Conservation (phyloP, 192 early-diverging fungal species). For the Backusella luteola region DNA sequence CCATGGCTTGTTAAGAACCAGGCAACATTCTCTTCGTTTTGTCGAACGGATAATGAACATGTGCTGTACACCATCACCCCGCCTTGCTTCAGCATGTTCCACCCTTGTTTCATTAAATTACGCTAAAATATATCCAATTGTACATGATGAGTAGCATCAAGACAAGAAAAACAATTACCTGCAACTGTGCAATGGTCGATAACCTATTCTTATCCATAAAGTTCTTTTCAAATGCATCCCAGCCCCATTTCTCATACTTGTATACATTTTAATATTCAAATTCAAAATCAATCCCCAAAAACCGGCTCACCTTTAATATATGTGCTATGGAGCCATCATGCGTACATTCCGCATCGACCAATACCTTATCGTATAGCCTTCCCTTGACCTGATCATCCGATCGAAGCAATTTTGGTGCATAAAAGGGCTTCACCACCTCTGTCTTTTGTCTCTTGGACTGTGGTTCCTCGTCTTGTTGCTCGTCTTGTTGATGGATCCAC, state of each 20-base stretch:
- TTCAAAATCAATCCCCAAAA: too few relatives aligned
- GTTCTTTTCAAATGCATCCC: constrained; percentile 77
- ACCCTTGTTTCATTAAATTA: constrained; percentile 72
- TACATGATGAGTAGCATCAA: too few relatives aligned
- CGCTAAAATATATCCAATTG: constrained; percentile 37
- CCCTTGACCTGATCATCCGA: constrained; percentile 64
- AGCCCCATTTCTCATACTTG: constrained; percentile 75
- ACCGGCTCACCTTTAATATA: constrained; percentile 54
- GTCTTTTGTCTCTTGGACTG: constrained; percentile 6
- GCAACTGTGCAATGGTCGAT: constrained; percentile 59
- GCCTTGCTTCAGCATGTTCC: constrained; percentile 65
- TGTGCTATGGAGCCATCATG: constrained; percentile 90
- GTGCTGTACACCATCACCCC: constrained; percentile 90
- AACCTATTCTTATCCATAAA: constrained; percentile 66
- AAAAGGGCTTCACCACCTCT: constrained; percentile 58
- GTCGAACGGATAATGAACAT: constrained; percentile 69
- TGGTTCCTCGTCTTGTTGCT: constrained; percentile 15
- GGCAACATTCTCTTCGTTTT: constrained; percentile 85
- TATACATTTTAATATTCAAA: too few relatives aligned
- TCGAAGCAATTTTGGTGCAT: constrained; percentile 68
- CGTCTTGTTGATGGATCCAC: constrained; percentile 15
- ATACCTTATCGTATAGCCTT: constrained; percentile 61
- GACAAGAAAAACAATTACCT: constrained; percentile 36
- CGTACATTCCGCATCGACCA: constrained; percentile 73
- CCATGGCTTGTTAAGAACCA: constrained; percentile 65